phyloP scores from a whole-genome alignment of 768 basidiomycete genomes.

The Hygrocybe punicea region DNA sequence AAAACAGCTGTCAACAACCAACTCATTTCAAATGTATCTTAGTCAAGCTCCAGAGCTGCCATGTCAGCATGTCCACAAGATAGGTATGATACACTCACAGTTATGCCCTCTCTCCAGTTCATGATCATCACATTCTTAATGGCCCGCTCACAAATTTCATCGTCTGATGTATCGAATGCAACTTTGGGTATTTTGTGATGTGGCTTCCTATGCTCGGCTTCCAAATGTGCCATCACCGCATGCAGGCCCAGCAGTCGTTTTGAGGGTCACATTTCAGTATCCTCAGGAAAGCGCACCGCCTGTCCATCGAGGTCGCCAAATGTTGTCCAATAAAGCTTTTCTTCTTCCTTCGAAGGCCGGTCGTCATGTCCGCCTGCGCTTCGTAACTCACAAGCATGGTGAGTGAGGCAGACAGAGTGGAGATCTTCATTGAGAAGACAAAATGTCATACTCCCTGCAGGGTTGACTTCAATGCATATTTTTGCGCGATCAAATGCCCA shows the following conservation, averaged over 20 bases:
- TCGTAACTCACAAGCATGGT: neutral
- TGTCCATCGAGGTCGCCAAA: conserved; percentile 1
- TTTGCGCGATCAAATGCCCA: neutral
- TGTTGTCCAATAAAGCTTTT: neutral
- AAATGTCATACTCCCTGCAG: neutral
- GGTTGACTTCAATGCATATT: neutral
- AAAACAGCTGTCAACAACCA: no score
- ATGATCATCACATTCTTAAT: neutral
- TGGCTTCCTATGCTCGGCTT: neutral
- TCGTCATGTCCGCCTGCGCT: neutral
- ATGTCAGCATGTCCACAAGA: no score
- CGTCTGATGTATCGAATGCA: neutral
- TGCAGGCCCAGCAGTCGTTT: neutral
- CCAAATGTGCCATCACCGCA: neutral
- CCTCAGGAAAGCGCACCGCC: neutral
- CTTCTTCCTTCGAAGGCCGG: neutral
- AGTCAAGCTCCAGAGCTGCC: no score
- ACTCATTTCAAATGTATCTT: no score
- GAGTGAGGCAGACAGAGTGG: neutral
- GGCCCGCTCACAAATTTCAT: neutral
- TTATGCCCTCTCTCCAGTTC: neutral
- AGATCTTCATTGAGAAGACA: neutral
- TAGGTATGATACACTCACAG: no score
- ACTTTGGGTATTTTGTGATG: neutral
- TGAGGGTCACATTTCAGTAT: neutral